phyloP scores from a whole-genome alignment of 441 rosid genomes.

The Populus hybrid region DNA sequence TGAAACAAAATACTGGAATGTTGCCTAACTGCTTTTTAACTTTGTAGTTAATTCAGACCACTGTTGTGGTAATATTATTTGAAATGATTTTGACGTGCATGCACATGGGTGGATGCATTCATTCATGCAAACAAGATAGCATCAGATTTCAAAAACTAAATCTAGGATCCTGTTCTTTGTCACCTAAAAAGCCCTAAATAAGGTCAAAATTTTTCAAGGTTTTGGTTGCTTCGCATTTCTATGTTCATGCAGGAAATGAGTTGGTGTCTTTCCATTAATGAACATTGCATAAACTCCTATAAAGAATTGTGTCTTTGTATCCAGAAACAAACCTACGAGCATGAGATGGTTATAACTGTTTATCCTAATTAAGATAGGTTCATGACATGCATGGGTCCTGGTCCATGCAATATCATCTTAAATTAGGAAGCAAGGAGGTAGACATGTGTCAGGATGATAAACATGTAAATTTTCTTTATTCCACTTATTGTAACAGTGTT shows the following conservation, averaged over 20 bases:
- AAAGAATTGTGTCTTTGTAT: not conserved
- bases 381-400: constrained; percentile 2
- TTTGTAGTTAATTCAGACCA: not conserved
- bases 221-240: not conserved
- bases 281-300: not conserved
- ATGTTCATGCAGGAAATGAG: not conserved
- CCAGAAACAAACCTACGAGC: not conserved
- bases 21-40: not conserved
- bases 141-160: not conserved
- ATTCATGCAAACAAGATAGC: not conserved
- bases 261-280: not conserved
- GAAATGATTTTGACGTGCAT: not conserved
- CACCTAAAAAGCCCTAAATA: not conserved
- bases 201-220: not conserved
- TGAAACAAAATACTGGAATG: not conserved
- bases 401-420: not conserved
- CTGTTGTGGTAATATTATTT: not conserved
- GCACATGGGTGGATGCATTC: not conserved
- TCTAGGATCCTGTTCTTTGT: not conserved
- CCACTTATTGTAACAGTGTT: not conserved
- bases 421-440: not conserved
- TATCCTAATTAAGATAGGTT: not conserved
- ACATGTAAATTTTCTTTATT: not conserved
- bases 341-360: constrained; percentile 1
- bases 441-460: not conserved